phyloP scores from a whole-genome alignment of 768 basidiomycete species.

The Pholiota conissans region DNA sequence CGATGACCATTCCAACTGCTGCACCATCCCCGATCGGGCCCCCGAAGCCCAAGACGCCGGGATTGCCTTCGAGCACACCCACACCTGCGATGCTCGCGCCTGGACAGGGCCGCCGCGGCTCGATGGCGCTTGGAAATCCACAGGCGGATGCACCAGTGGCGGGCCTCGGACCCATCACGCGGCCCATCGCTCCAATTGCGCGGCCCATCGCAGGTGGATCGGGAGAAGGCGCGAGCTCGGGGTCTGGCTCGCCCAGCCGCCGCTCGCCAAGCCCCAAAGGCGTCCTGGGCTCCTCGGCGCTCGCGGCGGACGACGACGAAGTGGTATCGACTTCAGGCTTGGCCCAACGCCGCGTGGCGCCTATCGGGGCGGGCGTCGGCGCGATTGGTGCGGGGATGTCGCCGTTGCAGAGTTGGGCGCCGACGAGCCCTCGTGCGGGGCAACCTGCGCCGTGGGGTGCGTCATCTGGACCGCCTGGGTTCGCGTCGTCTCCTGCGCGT shows the following conservation, averaged over 20 bases:
- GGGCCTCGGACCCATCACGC: conserved; percentile 61
- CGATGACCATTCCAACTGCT: conserved; percentile 23
- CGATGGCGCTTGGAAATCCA: conserved; percentile 23
- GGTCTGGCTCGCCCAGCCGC: conserved; percentile 56
- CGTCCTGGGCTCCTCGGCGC: conserved; percentile 73
- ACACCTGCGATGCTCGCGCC: conserved; percentile 40
- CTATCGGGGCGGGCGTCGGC: conserved; percentile 23
- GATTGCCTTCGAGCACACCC: conserved; percentile 35
- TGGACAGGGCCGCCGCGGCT: conserved; percentile 48
- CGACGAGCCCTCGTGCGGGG: conserved; percentile 45
- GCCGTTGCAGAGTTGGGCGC: conserved; percentile 49
- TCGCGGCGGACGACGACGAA: conserved; percentile 80
- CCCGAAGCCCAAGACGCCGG: conserved; percentile 42
- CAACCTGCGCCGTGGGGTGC: conserved; percentile 51
- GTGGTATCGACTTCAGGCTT: conserved; percentile 46
- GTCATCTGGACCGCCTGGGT: conserved; percentile 36
- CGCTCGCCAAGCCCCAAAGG: conserved; percentile 61
- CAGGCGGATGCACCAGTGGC: conserved; percentile 22
- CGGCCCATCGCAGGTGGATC: conserved; percentile 45
- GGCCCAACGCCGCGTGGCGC: conserved; percentile 40
- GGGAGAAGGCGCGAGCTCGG: conserved; percentile 51
- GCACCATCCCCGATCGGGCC: conserved; percentile 55
- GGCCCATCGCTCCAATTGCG: conserved; percentile 62
- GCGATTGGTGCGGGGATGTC: conserved; percentile 18
- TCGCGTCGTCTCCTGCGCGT: conserved; percentile 24